Evolutionary conservation across 2,329 filamentous ascomycete genomes (phyloP).

Genomic region (Fusarium mundagurra): DNA sequence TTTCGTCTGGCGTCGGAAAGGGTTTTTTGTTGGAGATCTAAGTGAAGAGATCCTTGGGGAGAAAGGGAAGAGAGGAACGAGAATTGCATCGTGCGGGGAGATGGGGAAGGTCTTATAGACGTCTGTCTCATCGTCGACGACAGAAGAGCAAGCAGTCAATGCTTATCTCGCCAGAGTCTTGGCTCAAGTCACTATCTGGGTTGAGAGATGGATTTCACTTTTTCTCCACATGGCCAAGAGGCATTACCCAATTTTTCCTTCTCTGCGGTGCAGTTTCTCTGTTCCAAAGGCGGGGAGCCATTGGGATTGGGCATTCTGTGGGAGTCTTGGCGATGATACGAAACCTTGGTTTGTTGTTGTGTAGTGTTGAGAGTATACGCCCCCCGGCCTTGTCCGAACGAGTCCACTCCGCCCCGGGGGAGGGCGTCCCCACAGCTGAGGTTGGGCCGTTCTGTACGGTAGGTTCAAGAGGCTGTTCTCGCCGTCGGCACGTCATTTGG

Average conservation of each 20-base stretch:
- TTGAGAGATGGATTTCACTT: conserved; percentile 9
- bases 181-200: conserved; percentile 29
- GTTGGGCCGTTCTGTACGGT: conserved; percentile 28
- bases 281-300: conserved; percentile 38
- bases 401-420: conserved; percentile 13
- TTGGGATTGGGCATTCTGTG: conserved; percentile 23
- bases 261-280: conserved; percentile 28
- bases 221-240: conserved; percentile 40
- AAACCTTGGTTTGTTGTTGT: conserved; percentile 38
- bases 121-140: conserved; percentile 11
- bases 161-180: conserved; percentile 32
- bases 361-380: conserved; percentile 6
- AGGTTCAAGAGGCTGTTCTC: not conserved
- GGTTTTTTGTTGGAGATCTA: conserved; percentile 13
- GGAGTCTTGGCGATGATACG: conserved; percentile 36
- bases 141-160: conserved; percentile 14
- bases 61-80: not conserved
- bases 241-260: conserved; percentile 38
- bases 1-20: conserved; percentile 36
- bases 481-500: conserved; percentile 38
- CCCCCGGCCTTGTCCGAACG: conserved; percentile 25
- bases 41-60: conserved; percentile 26
- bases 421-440: not conserved
- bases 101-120: conserved; percentile 40
- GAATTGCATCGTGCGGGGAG: conserved; percentile 23